Conservation (phyloP, 352 stramenopile genomes). For the Phytopythium boreale region DNA sequence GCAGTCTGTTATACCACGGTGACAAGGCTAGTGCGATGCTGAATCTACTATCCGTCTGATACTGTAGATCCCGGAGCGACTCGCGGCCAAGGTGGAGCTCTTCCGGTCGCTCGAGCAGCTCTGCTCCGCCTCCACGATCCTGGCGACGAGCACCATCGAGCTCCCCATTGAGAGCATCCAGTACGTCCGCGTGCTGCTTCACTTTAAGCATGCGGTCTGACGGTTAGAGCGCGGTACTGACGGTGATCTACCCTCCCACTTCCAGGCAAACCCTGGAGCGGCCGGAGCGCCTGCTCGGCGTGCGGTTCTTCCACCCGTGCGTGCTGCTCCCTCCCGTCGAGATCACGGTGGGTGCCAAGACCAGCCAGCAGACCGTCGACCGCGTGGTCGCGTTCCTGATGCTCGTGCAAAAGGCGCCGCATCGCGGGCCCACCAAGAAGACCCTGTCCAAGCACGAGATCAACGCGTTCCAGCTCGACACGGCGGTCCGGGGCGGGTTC, state of each 20-base stretch:
- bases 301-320: constrained; percentile 75
- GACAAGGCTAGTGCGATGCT: not conserved
- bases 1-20: not conserved
- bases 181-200: constrained; percentile 21
- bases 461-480: constrained; percentile 64
- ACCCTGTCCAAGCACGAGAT: constrained; percentile 54
- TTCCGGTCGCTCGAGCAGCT: constrained; percentile 57
- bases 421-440: constrained; percentile 55
- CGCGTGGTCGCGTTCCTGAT: constrained; percentile 45
- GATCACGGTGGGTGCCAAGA: constrained; percentile 38
- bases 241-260: constrained; percentile 12
- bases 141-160: constrained; percentile 63
- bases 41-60: not conserved
- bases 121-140: constrained; percentile 48
- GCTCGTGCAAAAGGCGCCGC: constrained; percentile 54
- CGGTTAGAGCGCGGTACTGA: not conserved
- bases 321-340: constrained; percentile 64
- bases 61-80: constrained; percentile 50
- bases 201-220: not conserved
- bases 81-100: constrained; percentile 58
- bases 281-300: constrained; percentile 51
- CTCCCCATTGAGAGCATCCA: constrained; percentile 59
- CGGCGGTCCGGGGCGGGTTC: constrained; percentile 47
- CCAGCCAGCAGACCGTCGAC: constrained; percentile 35
- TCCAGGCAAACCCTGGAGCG: constrained; percentile 27